These are phyloP conservation scores for Discostella stelligeroides DNA, from an alignment of 108 stramenopile genomes.

Conservation along the genomic window DNA sequence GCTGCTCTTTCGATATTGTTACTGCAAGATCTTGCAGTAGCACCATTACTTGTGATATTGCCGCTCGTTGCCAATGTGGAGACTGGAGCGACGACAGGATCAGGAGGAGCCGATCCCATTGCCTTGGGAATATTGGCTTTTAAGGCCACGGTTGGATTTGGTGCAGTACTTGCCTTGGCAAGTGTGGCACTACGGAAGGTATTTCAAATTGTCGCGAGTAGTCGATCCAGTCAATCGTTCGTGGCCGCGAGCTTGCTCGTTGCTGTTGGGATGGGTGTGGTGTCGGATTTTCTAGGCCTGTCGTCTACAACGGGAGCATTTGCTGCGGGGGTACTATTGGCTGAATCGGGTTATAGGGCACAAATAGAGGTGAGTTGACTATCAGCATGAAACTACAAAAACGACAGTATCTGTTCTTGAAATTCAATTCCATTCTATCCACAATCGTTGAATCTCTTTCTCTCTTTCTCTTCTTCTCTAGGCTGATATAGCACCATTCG, in stretches of 20 bases:
- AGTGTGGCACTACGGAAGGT: slow-evolving; percentile 55
- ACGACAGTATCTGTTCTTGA: no score
- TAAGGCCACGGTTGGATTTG: slow-evolving; percentile 78
- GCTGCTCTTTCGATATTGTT: slow-evolving; percentile 68
- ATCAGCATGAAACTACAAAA: no score
- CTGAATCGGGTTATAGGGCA: slow-evolving; percentile 70
- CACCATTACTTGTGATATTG: slow-evolving; percentile 69
- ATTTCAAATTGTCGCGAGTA: slow-evolving; percentile 73
- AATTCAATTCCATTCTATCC: no score
- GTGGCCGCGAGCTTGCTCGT: slow-evolving; percentile 75
- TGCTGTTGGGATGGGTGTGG: slow-evolving; percentile 73
- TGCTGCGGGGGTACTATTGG: slow-evolving; percentile 79
- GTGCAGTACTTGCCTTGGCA: slow-evolving; percentile 61
- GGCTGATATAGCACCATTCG: slow-evolving; percentile 84
- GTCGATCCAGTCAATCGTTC: slow-evolving; percentile 73
- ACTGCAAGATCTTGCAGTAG: slow-evolving; percentile 78
- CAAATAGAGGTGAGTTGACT: slow-evolving; percentile 58
- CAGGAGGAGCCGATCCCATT: slow-evolving; percentile 46
- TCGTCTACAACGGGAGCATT: slow-evolving; percentile 75
- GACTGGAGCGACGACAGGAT: slow-evolving; percentile 36
- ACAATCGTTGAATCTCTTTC: neutral
- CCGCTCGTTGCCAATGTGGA: slow-evolving; percentile 62
- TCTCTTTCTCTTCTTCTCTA: slow-evolving; percentile 10
- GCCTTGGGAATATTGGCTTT: slow-evolving; percentile 58
- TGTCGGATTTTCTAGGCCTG: slow-evolving; percentile 65